Conservation (phyloP, 768 basidiomycete genomes). For the Russula olivacea region DNA sequence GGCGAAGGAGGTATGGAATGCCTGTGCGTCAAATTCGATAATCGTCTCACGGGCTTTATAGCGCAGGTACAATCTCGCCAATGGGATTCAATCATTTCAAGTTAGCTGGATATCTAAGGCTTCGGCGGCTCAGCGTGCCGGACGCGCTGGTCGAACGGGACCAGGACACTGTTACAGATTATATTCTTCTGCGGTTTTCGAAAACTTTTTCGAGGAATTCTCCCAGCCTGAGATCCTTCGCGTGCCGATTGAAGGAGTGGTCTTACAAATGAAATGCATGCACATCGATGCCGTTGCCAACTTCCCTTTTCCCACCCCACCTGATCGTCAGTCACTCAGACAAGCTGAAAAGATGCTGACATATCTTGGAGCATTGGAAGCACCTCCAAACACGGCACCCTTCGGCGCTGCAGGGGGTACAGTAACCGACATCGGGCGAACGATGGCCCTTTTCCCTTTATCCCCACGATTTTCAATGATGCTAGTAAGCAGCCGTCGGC, state of each 20-base stretch:
- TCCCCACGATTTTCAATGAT: conserved; percentile 94
- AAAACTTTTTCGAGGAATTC: conserved; percentile 86
- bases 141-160: conserved; percentile 95
- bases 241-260: conserved; percentile 94
- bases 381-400: conserved; percentile 23
- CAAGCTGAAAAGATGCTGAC: conserved; percentile 79
- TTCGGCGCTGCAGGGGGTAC: conserved; percentile 41
- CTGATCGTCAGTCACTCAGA: conserved; percentile 65
- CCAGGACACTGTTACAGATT: conserved; percentile 98
- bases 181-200: conserved; percentile 92
- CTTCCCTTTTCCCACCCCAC: conserved; percentile 97
- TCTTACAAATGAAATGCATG: conserved; percentile 99
- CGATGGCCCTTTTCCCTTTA: conserved; percentile 91
- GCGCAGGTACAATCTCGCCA: conserved; percentile 77
- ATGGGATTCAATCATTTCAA: conserved; percentile 87
- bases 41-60: conserved; percentile 30
- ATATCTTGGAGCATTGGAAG: conserved; percentile 75
- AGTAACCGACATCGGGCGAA: conserved; percentile 85
- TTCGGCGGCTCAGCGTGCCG: conserved; percentile 62
- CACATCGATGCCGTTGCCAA: conserved; percentile 94
- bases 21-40: background rate
- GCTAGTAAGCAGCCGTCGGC: conserved; percentile 80
- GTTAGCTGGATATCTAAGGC: conserved; percentile 64
- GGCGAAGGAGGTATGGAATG: conserved; percentile 72
- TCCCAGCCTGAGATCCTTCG: conserved; percentile 88